These are phyloP conservation scores for Annulohypoxylon bovei DNA, from an alignment of 495 filamentous ascomycete species.

Conservation along the genomic window DNA sequence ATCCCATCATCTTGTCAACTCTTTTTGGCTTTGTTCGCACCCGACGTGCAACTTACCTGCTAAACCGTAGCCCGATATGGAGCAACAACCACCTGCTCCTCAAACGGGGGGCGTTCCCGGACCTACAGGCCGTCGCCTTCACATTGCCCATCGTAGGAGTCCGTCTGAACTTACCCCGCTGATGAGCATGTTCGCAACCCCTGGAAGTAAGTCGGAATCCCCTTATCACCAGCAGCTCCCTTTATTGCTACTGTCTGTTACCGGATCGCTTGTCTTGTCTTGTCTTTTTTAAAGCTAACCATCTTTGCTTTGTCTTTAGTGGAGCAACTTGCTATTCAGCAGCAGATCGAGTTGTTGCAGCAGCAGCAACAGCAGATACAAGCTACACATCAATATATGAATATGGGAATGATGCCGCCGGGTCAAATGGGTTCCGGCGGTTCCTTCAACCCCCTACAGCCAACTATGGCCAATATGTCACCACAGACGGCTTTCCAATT, in stretches of 20 bases:
- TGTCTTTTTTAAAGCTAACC: conserved; percentile 45
- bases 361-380: conserved; percentile 99
- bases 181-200: conserved; percentile 86
- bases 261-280: not conserved
- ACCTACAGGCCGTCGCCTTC: conserved; percentile 87
- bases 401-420: conserved; percentile 91
- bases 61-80: conserved; percentile 66
- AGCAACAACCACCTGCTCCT: conserved; percentile 73
- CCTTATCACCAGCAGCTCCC: conserved; percentile 2
- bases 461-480: conserved; percentile 76
- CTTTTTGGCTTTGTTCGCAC: conserved; percentile 51
- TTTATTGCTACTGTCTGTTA: conserved; percentile 14
- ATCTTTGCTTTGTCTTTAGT: conserved; percentile 60
- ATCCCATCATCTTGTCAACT: conserved; percentile 21
- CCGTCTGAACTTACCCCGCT: conserved; percentile 97
- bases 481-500: conserved; percentile 92
- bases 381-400: conserved; percentile 94
- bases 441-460: conserved; percentile 73
- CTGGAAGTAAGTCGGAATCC: conserved; percentile 60
- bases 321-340: conserved; percentile 98
- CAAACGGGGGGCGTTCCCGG: conserved; percentile 74
- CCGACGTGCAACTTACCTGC: conserved; percentile 56
- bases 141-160: conserved; percentile 97
- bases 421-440: conserved; percentile 77
- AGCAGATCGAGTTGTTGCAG: conserved; percentile 97